Conservation (phyloP, 108 stramenopile species). For the Epipyxis sp. region DNA sequence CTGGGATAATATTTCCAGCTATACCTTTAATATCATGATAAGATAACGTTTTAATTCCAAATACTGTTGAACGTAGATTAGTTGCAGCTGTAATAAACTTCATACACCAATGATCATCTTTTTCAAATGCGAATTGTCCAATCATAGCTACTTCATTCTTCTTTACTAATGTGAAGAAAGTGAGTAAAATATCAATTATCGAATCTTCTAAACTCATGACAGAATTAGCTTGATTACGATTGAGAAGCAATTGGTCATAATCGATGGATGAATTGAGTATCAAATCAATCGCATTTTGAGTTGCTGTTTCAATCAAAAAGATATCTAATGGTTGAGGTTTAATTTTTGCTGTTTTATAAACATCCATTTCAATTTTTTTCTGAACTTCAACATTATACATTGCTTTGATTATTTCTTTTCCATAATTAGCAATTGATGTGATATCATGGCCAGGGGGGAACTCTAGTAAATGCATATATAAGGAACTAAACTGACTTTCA, state of each 20-base stretch:
- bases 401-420: conserved; percentile 33
- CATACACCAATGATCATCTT: conserved; percentile 90
- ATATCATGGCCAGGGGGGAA: conserved; percentile 67
- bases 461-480: conserved; percentile 58
- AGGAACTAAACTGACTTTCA: conserved; percentile 38
- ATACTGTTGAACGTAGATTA: conserved; percentile 79
- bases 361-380: conserved; percentile 42
- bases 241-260: background rate
- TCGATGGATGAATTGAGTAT: background rate
- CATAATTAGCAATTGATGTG: conserved; percentile 27
- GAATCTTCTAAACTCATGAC: conserved; percentile 37
- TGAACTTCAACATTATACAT: conserved; percentile 43
- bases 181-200: conserved; percentile 39
- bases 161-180: too few species aligned
- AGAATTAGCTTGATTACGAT: conserved; percentile 35
- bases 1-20: conserved; percentile 98
- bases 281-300: background rate
- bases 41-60: conserved; percentile 58
- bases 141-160: conserved; percentile 43
- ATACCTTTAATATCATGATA: conserved; percentile 86
- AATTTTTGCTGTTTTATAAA: conserved; percentile 50
- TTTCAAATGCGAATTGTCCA: conserved; percentile 66
- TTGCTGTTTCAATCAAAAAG: background rate
- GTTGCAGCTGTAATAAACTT: conserved; percentile 86
- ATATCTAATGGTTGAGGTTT: conserved; percentile 34